phyloP scores from a whole-genome alignment of 2,329 filamentous ascomycete genomes.

The Botrytis cinerea region DNA sequence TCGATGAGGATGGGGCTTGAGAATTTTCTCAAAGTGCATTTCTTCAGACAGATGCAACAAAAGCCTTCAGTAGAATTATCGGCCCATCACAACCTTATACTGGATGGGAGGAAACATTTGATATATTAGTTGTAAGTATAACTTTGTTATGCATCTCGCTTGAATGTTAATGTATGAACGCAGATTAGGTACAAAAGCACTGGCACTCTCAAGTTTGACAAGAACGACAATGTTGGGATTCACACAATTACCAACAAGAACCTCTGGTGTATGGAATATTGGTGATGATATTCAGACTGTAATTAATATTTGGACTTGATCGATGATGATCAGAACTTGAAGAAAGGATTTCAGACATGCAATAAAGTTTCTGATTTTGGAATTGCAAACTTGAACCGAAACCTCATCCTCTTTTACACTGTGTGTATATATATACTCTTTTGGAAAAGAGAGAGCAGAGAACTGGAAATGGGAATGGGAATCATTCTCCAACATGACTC shows the following conservation, averaged over 20 bases:
- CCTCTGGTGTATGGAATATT: fast-evolving
- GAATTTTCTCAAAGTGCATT: fast-evolving
- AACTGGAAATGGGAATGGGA: neutral
- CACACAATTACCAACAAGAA: neutral
- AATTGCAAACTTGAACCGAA: neutral
- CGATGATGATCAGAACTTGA: neutral
- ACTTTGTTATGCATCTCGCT: neutral
- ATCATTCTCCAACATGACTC: neutral
- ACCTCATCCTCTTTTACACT: no score
- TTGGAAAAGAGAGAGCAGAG: neutral
- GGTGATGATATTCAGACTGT: neutral
- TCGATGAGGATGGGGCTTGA: neutral
- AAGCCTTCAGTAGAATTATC: neutral
- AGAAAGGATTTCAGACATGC: neutral
- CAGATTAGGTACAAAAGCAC: neutral
- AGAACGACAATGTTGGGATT: neutral
- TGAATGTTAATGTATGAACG: neutral
- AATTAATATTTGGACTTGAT: neutral
- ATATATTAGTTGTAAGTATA: no score
- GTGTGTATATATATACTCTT: neutral
- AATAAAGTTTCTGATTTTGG: neutral
- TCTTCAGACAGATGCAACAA: neutral
- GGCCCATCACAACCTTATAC: neutral
- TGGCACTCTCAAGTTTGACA: neutral
- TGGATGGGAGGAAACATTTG: neutral